Evolutionary conservation across 345 rosid species (phyloP).

Genomic region (Noccaea caerulescens): DNA sequence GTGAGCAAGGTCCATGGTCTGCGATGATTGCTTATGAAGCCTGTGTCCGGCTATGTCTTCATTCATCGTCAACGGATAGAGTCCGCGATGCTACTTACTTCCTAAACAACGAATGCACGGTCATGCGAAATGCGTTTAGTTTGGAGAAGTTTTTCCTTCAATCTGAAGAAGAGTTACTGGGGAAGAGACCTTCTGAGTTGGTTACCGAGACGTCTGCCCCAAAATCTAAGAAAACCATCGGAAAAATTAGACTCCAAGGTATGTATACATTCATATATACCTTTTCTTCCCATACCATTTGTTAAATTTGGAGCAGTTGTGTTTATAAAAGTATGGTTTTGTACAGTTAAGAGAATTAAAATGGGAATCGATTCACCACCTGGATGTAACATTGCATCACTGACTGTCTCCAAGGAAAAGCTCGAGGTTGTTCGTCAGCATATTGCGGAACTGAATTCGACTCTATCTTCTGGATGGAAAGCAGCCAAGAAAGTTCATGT

Average conservation of each 20-base stretch:
- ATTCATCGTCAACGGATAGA: conserved; percentile 81
- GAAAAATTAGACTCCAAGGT: conserved; percentile 96
- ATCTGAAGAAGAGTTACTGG: conserved; percentile 86
- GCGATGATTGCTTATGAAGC: conserved; percentile 90
- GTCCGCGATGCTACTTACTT: conserved; percentile 70
- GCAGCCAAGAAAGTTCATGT: conserved; percentile 65
- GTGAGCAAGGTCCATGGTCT: conserved; percentile 96
- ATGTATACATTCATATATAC: conserved; percentile 44
- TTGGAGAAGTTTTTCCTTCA: conserved; percentile 73
- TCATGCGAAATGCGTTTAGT: conserved; percentile 79
- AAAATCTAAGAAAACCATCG: conserved; percentile 71
- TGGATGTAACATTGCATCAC: conserved; percentile 74
- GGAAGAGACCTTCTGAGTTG: conserved; percentile 63
- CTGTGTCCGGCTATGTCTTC: conserved; percentile 85
- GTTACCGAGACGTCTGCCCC: conserved; percentile 64
- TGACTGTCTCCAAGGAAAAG: conserved; percentile 58
- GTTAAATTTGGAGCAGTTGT: conserved; percentile 9
- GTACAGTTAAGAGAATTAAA: conserved; percentile 82
- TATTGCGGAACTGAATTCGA: conserved; percentile 58
- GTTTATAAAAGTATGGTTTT: conserved; percentile 34
- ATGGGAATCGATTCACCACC: conserved; percentile 68
- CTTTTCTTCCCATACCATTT: conserved; percentile 10
- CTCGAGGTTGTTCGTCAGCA: conserved; percentile 59
- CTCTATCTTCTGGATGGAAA: conserved; percentile 69
- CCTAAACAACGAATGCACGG: conserved; percentile 75